A percentile compares a stretch with the other conserved stretches of the same genome.
Evolutionary conservation across 441 rosid species (phyloP).

Genomic region (Flueggea neowawraea): DNA sequence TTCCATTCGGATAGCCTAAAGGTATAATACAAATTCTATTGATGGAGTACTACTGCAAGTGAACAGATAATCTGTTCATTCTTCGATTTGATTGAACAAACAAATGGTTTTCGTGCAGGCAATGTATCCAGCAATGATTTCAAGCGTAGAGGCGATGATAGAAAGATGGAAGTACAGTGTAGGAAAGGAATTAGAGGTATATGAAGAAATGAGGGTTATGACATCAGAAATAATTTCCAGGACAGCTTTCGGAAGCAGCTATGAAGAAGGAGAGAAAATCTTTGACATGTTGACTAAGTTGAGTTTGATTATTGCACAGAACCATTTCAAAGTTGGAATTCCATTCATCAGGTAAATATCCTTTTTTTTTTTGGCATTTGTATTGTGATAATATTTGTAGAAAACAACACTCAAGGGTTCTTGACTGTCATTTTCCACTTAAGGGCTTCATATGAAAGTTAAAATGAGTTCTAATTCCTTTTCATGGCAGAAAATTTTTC

Average conservation of each 20-base stretch:
- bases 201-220: conserved; percentile 21
- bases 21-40: conserved; percentile 7
- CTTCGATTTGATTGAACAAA: neutral
- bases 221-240: conserved; percentile 19
- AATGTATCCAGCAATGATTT: conserved; percentile 11
- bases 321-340: conserved; percentile 17
- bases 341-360: conserved; percentile 7
- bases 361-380: neutral
- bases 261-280: conserved; percentile 18
- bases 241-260: conserved; percentile 22
- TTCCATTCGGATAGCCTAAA: conserved; percentile 36
- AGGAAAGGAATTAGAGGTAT: conserved; percentile 29
- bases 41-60: too few relatives aligned
- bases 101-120: neutral
- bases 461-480: neutral
- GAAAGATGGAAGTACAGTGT: conserved; percentile 25
- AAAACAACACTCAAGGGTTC: too few relatives aligned
- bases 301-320: conserved; percentile 11
- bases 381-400: neutral
- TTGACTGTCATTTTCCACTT: too few relatives aligned
- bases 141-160: conserved; percentile 27
- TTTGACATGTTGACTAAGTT: conserved; percentile 22
- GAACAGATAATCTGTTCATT: too few relatives aligned
- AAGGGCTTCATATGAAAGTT: neutral
- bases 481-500: conserved; percentile 16